Conservation (phyloP, 2,329 filamentous ascomycete species). For the Metarhizium anisopliae region DNA sequence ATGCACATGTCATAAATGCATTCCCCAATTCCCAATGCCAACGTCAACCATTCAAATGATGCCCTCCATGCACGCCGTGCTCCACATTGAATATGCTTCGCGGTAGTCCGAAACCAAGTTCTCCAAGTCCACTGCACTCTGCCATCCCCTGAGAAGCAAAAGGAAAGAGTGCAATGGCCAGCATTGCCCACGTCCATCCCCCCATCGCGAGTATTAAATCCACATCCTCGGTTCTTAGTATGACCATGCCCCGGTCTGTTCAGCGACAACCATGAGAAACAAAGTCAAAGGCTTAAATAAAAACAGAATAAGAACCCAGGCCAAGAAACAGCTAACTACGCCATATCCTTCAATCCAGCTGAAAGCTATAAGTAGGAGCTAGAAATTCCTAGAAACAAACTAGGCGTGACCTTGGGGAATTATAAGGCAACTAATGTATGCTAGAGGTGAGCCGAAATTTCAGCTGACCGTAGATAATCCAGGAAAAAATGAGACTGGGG, state of each 20-base stretch:
- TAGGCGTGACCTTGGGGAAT: not conserved
- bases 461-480: not conserved
- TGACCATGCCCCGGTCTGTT: not conserved
- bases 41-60: not conserved
- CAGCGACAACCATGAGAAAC: not conserved
- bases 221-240: not conserved
- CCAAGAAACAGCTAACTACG: not conserved
- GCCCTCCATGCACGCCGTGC: not conserved
- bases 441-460: not conserved
- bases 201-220: not conserved
- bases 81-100: not conserved
- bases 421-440: not conserved
- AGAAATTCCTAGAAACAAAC: not conserved
- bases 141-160: not conserved
- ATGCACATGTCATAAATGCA: slow-evolving; percentile 1
- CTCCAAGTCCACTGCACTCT: slow-evolving; percentile 1
- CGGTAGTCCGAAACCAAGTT: not conserved
- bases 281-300: not conserved
- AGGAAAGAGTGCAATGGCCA: slow-evolving; percentile 7
- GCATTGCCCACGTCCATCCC: slow-evolving; percentile 4
- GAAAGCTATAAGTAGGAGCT: not conserved
- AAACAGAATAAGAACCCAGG: not conserved
- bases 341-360: not conserved
- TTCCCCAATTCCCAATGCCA: not conserved
- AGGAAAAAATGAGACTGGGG: not conserved